Conservation (phyloP, 768 basidiomycete genomes). For the Terana coerulea region DNA sequence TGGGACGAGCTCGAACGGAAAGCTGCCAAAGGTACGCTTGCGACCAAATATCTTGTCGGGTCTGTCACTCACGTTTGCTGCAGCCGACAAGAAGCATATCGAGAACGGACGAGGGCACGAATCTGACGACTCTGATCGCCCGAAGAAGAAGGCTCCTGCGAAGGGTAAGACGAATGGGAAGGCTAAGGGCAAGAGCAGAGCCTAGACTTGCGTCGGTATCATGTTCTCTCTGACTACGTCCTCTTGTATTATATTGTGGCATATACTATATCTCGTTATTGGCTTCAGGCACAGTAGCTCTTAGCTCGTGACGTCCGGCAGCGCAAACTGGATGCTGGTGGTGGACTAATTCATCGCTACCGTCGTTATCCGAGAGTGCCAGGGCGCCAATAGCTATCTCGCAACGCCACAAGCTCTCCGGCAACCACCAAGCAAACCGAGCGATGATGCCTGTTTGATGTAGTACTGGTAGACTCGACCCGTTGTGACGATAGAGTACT, state of each 20-base stretch:
- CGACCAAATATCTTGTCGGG: neutral
- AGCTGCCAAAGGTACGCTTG: constrained; percentile 72
- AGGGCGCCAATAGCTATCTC: too few relatives aligned
- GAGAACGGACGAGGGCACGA: constrained; percentile 31
- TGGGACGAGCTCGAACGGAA: constrained; percentile 96
- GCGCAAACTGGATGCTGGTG: neutral
- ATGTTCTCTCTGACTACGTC: neutral
- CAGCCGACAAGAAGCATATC: constrained; percentile 44
- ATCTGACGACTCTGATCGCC: constrained; percentile 38
- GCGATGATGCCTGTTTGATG: too few relatives aligned
- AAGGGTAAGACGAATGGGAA: constrained; percentile 28
- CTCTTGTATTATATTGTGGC: constrained; percentile 2
- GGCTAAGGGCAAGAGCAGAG: constrained; percentile 13
- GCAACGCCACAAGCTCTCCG: too few relatives aligned
- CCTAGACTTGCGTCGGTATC: neutral
- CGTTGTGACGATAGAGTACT: too few relatives aligned
- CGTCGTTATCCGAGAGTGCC: too few relatives aligned
- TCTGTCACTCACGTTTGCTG: constrained; percentile 1
- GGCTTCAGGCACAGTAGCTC: neutral
- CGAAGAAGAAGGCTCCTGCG: constrained; percentile 34
- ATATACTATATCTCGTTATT: neutral
- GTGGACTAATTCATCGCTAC: too few relatives aligned
- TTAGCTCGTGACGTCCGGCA: neutral
- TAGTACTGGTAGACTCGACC: too few relatives aligned
- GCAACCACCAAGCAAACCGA: too few relatives aligned